Conservation (phyloP, 1,139 yeast species). For the Maudiozyma humilis region DNA sequence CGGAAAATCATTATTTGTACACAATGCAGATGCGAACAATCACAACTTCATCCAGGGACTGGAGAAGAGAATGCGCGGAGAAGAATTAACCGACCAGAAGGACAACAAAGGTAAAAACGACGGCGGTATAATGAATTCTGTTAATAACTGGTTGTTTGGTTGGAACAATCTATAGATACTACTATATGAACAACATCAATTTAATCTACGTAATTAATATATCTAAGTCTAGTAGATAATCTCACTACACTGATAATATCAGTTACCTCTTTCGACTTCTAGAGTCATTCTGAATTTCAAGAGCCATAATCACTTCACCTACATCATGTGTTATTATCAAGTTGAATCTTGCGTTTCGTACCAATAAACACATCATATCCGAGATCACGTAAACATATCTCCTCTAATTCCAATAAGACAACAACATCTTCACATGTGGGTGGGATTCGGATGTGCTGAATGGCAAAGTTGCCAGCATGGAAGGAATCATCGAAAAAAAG, state of each 20-base stretch:
- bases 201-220: too few species aligned
- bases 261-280: too few species aligned
- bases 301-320: too few species aligned
- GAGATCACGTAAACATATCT: slow-evolving; percentile 3
- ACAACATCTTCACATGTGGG: slow-evolving; percentile 10
- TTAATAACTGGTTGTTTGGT: slow-evolving; percentile 43
- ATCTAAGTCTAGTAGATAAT: neutral
- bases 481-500: slow-evolving; percentile 11
- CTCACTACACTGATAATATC: neutral
- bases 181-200: too few species aligned
- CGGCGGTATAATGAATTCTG: slow-evolving; percentile 25
- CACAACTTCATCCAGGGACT: slow-evolving; percentile 31
- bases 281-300: too few species aligned
- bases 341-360: slow-evolving; percentile 6
- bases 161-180: slow-evolving; percentile 42
- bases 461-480: slow-evolving; percentile 10
- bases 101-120: slow-evolving; percentile 5
- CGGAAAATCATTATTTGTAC: slow-evolving; percentile 29
- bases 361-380: slow-evolving; percentile 9
- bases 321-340: neutral
- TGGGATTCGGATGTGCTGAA: slow-evolving; percentile 11
- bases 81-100: slow-evolving; percentile 13
- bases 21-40: slow-evolving; percentile 25
- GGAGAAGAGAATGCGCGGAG: slow-evolving; percentile 29
- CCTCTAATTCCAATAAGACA: slow-evolving; percentile 14